These are phyloP conservation scores for Xylaria sp. DNA, from an alignment of 2,329 filamentous ascomycete genomes.

Conservation along the genomic window DNA sequence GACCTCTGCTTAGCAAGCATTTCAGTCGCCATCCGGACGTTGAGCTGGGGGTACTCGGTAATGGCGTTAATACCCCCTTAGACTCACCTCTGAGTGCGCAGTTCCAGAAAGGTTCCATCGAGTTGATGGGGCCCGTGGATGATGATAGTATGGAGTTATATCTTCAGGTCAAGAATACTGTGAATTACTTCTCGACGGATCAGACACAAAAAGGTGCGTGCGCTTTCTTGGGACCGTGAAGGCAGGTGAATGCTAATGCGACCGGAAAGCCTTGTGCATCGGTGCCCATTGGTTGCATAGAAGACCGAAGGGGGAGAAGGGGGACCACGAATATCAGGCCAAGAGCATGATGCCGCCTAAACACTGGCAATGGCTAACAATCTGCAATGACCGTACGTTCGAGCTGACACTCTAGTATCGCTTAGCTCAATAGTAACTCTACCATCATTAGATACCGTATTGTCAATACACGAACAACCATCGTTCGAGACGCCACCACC, in stretches of 20 bases:
- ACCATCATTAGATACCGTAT: slow-evolving; percentile 66
- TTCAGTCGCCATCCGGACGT: slow-evolving; percentile 37
- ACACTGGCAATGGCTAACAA: slow-evolving; percentile 76
- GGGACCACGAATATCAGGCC: slow-evolving; percentile 44
- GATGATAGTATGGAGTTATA: slow-evolving; percentile 52
- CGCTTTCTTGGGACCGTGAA: background rate
- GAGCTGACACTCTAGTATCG: too few species aligned
- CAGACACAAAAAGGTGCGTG: slow-evolving; percentile 70
- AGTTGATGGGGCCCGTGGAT: slow-evolving; percentile 25
- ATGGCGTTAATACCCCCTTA: slow-evolving; percentile 18
- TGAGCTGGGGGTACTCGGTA: slow-evolving; percentile 39
- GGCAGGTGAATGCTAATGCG: slow-evolving; percentile 39
- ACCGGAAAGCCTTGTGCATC: slow-evolving; percentile 69
- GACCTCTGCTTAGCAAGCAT: slow-evolving; percentile 29
- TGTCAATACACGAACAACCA: slow-evolving; percentile 74
- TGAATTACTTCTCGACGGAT: slow-evolving; percentile 80
- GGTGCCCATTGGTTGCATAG: slow-evolving; percentile 74
- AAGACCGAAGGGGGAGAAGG: slow-evolving; percentile 45
- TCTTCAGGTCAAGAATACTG: slow-evolving; percentile 74
- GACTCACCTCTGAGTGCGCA: slow-evolving; percentile 26
- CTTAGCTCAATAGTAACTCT: slow-evolving; percentile 39
- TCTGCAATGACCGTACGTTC: slow-evolving; percentile 70
- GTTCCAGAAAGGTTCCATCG: slow-evolving; percentile 21
- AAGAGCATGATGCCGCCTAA: slow-evolving; percentile 54
- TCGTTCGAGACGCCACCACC: slow-evolving; percentile 47